phyloP scores from a whole-genome alignment of 495 filamentous ascomycete genomes.

The Daldinia childiae region DNA sequence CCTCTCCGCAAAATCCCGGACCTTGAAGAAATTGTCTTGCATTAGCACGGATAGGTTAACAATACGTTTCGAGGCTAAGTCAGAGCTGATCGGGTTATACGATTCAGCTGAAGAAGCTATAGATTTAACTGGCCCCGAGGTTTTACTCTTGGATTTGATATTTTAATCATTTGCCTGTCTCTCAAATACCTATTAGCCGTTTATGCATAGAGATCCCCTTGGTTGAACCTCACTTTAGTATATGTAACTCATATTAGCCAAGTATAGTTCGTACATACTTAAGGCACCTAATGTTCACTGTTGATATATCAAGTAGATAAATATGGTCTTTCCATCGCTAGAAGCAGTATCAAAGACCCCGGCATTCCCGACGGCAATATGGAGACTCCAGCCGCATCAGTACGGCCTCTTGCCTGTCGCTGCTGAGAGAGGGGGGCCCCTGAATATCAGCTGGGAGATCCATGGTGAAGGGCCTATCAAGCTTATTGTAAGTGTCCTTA shows the following conservation, averaged over 20 bases:
- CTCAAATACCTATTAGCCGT: background rate
- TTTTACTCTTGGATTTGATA: background rate
- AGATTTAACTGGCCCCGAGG: background rate
- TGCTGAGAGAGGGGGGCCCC: constrained; percentile 55
- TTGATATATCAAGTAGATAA: background rate
- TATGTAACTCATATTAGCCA: background rate
- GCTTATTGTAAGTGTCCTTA: constrained; percentile 54
- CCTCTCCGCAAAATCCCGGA: background rate
- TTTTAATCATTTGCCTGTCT: background rate
- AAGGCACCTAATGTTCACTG: no score
- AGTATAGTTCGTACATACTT: background rate
- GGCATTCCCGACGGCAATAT: constrained; percentile 35
- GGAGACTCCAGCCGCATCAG: constrained; percentile 33
- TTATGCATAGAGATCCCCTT: background rate
- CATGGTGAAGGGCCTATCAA: constrained; percentile 71
- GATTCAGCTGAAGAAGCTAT: background rate
- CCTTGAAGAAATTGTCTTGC: background rate
- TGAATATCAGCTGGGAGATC: constrained; percentile 71
- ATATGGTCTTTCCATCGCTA: constrained; percentile 21
- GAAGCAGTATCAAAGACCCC: constrained; percentile 28
- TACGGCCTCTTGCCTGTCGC: constrained; percentile 27
- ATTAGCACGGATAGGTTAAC: background rate
- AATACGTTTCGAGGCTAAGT: background rate
- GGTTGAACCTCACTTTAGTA: background rate
- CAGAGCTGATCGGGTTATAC: background rate